Evolutionary conservation across 1,284 basidiomycete species (phyloP).

Genomic region (Puccinia coronata): DNA sequence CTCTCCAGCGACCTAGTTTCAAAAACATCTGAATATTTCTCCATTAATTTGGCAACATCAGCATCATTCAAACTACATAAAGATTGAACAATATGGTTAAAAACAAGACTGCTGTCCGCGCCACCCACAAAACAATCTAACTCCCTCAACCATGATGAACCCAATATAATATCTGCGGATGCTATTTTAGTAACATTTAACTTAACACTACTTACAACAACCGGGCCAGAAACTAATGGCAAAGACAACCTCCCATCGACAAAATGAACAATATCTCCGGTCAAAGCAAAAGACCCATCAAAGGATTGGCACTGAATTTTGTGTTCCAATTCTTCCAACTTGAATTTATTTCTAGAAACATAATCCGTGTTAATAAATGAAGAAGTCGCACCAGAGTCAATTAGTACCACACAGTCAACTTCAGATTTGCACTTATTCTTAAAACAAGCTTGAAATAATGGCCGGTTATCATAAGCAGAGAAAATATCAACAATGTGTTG

Average conservation of each 20-base stretch:
- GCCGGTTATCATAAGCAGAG: too few relatives aligned
- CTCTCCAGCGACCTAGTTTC: not conserved
- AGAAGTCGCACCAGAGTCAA: slow-evolving; percentile 17
- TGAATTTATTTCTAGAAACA: not conserved
- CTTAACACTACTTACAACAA: too few relatives aligned
- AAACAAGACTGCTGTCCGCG: not conserved
- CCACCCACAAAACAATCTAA: not conserved
- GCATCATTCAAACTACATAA: not conserved
- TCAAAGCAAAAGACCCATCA: not conserved
- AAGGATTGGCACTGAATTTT: not conserved
- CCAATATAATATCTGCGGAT: slow-evolving; percentile 7
- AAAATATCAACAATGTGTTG: too few relatives aligned
- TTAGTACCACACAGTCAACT: not conserved
- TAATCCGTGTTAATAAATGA: not conserved
- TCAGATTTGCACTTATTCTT: not conserved
- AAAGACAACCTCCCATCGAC: not conserved
- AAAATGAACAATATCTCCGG: not conserved
- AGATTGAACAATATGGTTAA: not conserved
- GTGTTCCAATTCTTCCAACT: not conserved
- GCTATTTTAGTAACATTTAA: not conserved
- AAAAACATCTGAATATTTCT: not conserved
- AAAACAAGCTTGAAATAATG: not conserved
- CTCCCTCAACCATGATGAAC: not conserved
- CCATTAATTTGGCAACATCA: not conserved
- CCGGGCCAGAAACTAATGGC: not conserved